Evolutionary conservation across 495 filamentous ascomycete genomes (phyloP), one percentile per base, ranked within the genome.

Genomic region (Talaromyces proteolyticus): DNA sequence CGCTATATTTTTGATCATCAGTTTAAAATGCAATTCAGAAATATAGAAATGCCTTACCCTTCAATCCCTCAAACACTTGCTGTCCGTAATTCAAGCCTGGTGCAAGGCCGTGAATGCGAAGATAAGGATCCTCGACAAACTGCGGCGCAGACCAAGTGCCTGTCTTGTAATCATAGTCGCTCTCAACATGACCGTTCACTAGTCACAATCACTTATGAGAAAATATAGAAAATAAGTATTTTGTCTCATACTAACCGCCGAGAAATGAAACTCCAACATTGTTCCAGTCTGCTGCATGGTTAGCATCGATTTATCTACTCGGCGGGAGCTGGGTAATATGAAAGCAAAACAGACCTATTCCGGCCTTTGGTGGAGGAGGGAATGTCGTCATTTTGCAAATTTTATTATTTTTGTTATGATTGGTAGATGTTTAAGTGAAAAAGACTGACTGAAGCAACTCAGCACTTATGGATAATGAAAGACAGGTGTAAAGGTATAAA

Each of bases 181-280:
- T 66, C 55, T 77, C 69, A 39, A 75, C 60, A 59, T 77, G 72
- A 23, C 72, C 73, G 53, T 75, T 73, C 40, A 74, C 71, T 69
- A 21, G 47, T 34, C 29, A 2, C 8, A 16, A 10, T 11, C 8
- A 16, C 17, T 42, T 42, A 10, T 34, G 17, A 22, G 16, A 7
- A 22, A 16, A 24, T 6, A 34, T 10, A 52, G 34, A n/a, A 14
- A 16, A n/a, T n/a, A n/a, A 22, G 18, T 18, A 18, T 12, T 18
- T 6, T 8, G 17, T 40, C 4, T 1, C 44, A 14, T 46, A 59
- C 69, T 47, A 70, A 86, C 89, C 87, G 76, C 95, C 90, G 42
- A 89, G 88, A 48, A 95, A 83, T 61, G 78, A 79, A 72, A 96
- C 96, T 49, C 91, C 91, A 39, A 96, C 77, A 61, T 95, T 81